phyloP scores from a whole-genome alignment of 139 green algal genomes.

The Medakamo hakoo region DNA sequence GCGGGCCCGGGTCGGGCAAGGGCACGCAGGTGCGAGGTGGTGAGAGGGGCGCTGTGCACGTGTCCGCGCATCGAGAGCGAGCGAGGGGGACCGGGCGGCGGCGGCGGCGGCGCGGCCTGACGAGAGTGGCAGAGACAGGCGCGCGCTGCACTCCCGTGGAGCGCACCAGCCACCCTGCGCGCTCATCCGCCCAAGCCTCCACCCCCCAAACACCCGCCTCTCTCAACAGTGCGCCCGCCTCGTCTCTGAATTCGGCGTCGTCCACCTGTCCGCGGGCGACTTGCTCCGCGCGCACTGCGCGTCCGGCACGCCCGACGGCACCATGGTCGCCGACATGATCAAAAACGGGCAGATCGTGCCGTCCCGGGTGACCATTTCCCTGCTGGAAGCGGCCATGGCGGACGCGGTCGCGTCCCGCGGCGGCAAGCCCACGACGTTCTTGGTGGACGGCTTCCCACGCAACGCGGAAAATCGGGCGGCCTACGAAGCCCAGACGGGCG shows the following conservation, averaged over 20 bases:
- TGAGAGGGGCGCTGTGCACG: background rate
- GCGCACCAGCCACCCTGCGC: background rate
- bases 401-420: constrained; percentile 30
- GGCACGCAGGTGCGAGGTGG: constrained; percentile 40
- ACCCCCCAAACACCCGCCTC: background rate
- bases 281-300: constrained; percentile 81
- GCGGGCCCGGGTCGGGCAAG: constrained; percentile 64
- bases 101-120: too few relatives aligned
- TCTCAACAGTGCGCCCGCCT: constrained; percentile 60
- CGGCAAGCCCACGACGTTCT: constrained; percentile 22
- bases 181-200: background rate
- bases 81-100: background rate
- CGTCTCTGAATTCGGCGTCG: constrained; percentile 60
- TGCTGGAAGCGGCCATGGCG: constrained; percentile 77
- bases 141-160: background rate
- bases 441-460: constrained; percentile 90
- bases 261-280: constrained; percentile 82
- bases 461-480: constrained; percentile 81
- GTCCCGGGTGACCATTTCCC: constrained; percentile 59
- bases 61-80: background rate
- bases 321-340: constrained; percentile 89
- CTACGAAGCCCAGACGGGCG: constrained; percentile 61
- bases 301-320: constrained; percentile 60
- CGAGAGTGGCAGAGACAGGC: background rate
- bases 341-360: constrained; percentile 66